phyloP scores from a whole-genome alignment of 345 rosid species.

The Erysimum cheiranthoides region DNA sequence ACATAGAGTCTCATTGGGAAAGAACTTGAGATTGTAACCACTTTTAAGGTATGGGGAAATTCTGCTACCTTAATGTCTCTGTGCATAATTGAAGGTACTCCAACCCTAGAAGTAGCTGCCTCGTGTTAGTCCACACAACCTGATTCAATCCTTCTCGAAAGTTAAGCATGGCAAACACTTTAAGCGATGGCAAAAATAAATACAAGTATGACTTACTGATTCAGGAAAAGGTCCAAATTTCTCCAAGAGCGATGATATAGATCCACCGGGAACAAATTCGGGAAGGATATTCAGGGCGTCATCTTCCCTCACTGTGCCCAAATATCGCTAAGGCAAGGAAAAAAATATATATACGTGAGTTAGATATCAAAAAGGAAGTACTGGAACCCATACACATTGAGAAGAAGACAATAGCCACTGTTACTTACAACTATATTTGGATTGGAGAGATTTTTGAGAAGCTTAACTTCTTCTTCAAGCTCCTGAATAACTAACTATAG shows the following conservation, averaged over 20 bases:
- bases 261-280: constrained; percentile 94
- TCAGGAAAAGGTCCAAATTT: constrained; percentile 94
- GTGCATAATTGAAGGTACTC: constrained; percentile 95
- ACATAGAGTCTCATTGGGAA: constrained; percentile 17
- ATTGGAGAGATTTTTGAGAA: constrained; percentile 87
- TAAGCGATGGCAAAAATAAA: constrained; percentile 26
- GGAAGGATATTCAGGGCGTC: constrained; percentile 79
- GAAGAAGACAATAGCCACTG: constrained; percentile 12
- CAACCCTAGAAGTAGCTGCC: constrained; percentile 77
- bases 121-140: constrained; percentile 82
- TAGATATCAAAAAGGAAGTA: constrained; percentile 35
- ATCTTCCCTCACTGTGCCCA: constrained; percentile 93
- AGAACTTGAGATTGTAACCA: constrained; percentile 2
- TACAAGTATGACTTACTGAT: constrained; percentile 61
- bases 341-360: background rate
- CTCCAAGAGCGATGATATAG: constrained; percentile 91
- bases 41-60: constrained; percentile 25
- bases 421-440: constrained; percentile 86
- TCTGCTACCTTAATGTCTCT: constrained; percentile 83
- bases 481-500: too few species aligned
- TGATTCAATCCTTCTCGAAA: constrained; percentile 37
- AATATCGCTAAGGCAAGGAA: constrained; percentile 68
- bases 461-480: constrained; percentile 96
- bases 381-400: constrained; percentile 8
- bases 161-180: constrained; percentile 26